Percentiles rank a stretch among this genome's conserved stretches.
Conservation (phyloP, 495 filamentous ascomycete species). For the Lophiotrema nucula region DNA sequence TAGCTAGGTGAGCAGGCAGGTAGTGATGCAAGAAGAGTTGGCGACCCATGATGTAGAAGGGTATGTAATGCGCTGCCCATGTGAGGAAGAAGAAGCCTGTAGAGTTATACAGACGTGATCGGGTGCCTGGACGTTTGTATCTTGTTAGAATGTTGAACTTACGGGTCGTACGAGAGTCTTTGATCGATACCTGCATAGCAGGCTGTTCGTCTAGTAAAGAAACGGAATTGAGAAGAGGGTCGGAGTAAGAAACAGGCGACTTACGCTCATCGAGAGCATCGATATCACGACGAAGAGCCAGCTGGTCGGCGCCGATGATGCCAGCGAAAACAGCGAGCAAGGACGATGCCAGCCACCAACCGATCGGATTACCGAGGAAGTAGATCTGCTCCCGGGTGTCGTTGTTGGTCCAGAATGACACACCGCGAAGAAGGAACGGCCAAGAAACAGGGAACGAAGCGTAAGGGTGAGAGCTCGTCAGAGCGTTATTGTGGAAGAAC, state of each 20-base stretch:
- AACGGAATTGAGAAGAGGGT: not conserved
- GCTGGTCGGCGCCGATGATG: constrained; percentile 87
- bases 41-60: constrained; percentile 74
- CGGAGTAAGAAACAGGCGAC: constrained; percentile 45
- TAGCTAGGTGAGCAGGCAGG: constrained; percentile 87
- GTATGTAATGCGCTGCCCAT: constrained; percentile 72
- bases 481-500: constrained; percentile 98
- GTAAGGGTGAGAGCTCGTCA: constrained; percentile 96
- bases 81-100: constrained; percentile 97
- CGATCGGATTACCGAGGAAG: constrained; percentile 94
- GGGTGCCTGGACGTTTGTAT: constrained; percentile 59
- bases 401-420: constrained; percentile 99
- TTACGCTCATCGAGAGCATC: constrained; percentile 92
- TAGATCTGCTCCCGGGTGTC: constrained; percentile 97
- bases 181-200: no score
- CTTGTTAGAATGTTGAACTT: constrained; percentile 5
- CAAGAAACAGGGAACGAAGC: constrained; percentile 92
- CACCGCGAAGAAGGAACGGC: constrained; percentile 94
- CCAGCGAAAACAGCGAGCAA: constrained; percentile 90
- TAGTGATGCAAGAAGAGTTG: constrained; percentile 76
- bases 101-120: constrained; percentile 92
- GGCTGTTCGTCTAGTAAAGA: no score
- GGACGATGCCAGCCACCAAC: constrained; percentile 95
- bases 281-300: constrained; percentile 85
- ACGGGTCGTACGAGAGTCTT: no score